These are phyloP conservation scores for Ophiobolus disseminans DNA, from an alignment of 2,329 filamentous ascomycete species.

Conservation along the genomic window DNA sequence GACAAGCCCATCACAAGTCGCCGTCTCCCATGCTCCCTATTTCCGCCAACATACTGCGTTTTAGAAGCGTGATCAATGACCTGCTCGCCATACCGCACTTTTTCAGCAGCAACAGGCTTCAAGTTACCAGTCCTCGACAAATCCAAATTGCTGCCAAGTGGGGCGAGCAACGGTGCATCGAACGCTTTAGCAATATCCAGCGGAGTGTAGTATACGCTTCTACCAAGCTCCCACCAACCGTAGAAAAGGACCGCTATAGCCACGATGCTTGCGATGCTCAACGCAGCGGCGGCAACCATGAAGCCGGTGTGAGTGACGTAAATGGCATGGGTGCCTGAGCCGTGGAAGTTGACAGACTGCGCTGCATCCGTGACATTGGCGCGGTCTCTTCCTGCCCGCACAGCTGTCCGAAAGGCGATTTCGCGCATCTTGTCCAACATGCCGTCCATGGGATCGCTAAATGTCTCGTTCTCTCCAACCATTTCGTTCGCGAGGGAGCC, in stretches of 20 bases:
- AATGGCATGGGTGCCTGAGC: neutral
- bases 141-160: slow-evolving; percentile 4
- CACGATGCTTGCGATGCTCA: slow-evolving; percentile 3
- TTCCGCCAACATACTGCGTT: neutral
- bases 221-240: slow-evolving; percentile 7
- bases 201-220: slow-evolving; percentile 4
- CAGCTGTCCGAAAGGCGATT: slow-evolving; percentile 7
- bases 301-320: slow-evolving; percentile 6
- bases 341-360: neutral
- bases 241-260: slow-evolving; percentile 1
- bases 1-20: slow-evolving; percentile 1
- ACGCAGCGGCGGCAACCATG: neutral
- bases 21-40: neutral
- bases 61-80: neutral
- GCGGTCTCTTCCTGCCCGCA: slow-evolving; percentile 2
- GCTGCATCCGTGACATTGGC: slow-evolving; percentile 1
- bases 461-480: neutral
- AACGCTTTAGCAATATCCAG: slow-evolving; percentile 9
- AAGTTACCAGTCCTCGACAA: slow-evolving; percentile 2
- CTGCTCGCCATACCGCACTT: slow-evolving; percentile 1
- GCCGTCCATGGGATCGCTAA: slow-evolving; percentile 3
- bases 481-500: slow-evolving; percentile 8
- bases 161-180: slow-evolving; percentile 5
- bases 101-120: neutral
- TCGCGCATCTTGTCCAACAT: slow-evolving; percentile 7